phyloP scores from a whole-genome alignment of 2,329 filamentous ascomycete species.

The Westerdykella sp. region DNA sequence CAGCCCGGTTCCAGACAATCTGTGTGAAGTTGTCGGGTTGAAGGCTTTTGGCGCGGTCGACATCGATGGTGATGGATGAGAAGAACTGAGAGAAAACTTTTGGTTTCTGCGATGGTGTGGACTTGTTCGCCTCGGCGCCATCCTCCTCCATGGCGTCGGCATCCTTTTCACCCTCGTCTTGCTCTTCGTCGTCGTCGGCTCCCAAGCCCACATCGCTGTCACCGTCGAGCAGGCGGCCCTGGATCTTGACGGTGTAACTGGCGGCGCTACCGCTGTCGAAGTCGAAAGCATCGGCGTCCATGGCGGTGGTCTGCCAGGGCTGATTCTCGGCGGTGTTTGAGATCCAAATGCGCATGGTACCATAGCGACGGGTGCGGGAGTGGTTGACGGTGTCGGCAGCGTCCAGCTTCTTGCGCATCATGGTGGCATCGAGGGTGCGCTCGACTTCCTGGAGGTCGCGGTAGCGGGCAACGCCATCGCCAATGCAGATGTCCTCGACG shows the following conservation, averaged over 20 bases:
- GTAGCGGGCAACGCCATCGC: conserved; percentile 77
- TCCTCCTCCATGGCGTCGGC: conserved; percentile 58
- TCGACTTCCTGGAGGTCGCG: conserved; percentile 79
- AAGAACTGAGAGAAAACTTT: conserved; percentile 70
- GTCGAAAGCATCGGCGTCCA: conserved; percentile 71
- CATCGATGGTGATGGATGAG: conserved; percentile 65
- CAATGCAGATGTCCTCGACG: conserved; percentile 70
- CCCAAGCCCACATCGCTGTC: conserved; percentile 31
- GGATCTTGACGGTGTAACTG: conserved; percentile 84
- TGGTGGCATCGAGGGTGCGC: conserved; percentile 80
- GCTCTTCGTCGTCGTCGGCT: conserved; percentile 19
- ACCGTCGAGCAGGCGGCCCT: conserved; percentile 68
- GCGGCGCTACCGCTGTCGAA: conserved; percentile 72
- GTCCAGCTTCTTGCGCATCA: conserved; percentile 90
- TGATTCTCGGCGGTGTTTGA: conserved; percentile 93
- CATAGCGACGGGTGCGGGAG: conserved; percentile 69
- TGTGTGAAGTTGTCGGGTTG: conserved; percentile 56
- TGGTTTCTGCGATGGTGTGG: conserved; percentile 38
- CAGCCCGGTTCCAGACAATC: conserved; percentile 86
- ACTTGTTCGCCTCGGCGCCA: conserved; percentile 31
- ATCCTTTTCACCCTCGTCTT: conserved; percentile 34
- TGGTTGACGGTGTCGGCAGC: conserved; percentile 75
- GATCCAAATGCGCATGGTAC: conserved; percentile 87
- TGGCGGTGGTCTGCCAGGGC: conserved; percentile 71
- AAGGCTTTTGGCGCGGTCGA: conserved; percentile 54